Evolutionary conservation across 371 early-diverging fungal species (phyloP), one percentile per base, ranked within the genome.

Genomic region (Apophysomyces variabilis): DNA sequence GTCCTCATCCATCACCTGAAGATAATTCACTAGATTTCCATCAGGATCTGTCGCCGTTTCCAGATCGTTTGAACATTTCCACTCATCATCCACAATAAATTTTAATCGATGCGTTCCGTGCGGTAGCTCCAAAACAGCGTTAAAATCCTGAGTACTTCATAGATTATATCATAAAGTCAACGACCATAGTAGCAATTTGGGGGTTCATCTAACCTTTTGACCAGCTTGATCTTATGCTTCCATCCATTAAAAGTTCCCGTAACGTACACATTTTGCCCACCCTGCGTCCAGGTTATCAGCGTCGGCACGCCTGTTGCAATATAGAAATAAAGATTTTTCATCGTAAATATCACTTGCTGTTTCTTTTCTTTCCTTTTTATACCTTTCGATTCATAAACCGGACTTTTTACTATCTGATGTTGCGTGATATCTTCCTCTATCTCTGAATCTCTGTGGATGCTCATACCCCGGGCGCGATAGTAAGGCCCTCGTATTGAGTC

Each of bases 241-340:
- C 99, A 98, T 56, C 93, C 92, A 80, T 96, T 97, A 71, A 98
- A 98, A n/a, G 96, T 95, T 16, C 99, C 99, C 4, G 97, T 95
- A 13, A 98, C 87, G 77, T 91, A 95, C 4, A 98, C 99, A 60
- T 82, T 87, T 14, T 89, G 76, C 18, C 95, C 97, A 18, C 92
- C 94, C 66, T 94, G 92, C 12, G 90, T 86, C 98, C 98, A 98
- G 21, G 88, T 88, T 26, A 97, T 90, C 61, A 97, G 93, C 13
- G 94, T 93, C 0, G 92, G 90, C 45, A 94, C 74, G 21, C 78
- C 82, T 76, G 62, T 36, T 9, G 44, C 45, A n/a, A 37, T 38
- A 57, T 56, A 57, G 3, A 47, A 39, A 54, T 43, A 13, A 43
- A 37, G n/a, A 11, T 58, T 9, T 37, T 62, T 14, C 32, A 26